Base-by-base conservation (phyloP, 768 basidiomycete species). In the Cubamyces lactineus region DNA sequence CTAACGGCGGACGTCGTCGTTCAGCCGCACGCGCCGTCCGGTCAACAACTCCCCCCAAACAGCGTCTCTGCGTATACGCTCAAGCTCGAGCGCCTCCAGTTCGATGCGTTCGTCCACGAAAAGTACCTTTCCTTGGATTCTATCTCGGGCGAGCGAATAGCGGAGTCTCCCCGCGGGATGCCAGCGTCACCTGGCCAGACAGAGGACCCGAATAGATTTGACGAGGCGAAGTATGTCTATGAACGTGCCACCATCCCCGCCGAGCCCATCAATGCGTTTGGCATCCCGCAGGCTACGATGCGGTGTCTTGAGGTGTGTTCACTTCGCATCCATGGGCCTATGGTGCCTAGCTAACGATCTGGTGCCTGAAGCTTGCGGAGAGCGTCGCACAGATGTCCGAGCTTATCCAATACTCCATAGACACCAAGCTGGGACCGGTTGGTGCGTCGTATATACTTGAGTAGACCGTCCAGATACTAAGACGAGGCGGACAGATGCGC, bases 201-300 rank as follows among this genome's bases (percentile, higher is more conserved):
- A 41, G 84, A 87, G 49, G 85, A 84, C 21, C 83, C 79, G 67
- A 81, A 78, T 68, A 86, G 85, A 81, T 67, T 64, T 60, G 89
- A 89, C 43, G 90, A 91, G 65, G 86, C 85, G 7, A 74, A 85
- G 58, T 75, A 85, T 43, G 67, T 81, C 51, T 84, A 90, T 49
- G 84, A 86, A 17, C 77, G 77, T 39, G 88, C 84, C 34, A 78
- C 79, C n/a, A 83, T 92, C 66, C 92, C 92, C 13, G 84, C 85
- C 5, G 91, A 92, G 68, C 92, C 92, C 9, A 89, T 94, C 53
- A 93, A 93, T 69, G 89, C 89, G 21, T 94, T 93, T 75, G 92
- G 92, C 5, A 91, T 94, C 55, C 91, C 92, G 6, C 91, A 93
- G 70, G 91, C 90, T 2, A 92, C 92, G 17, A 93, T 93, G 92